Evolutionary conservation across 495 filamentous ascomycete species (phyloP).

Genomic region (Friedmanniomyces simplex): DNA sequence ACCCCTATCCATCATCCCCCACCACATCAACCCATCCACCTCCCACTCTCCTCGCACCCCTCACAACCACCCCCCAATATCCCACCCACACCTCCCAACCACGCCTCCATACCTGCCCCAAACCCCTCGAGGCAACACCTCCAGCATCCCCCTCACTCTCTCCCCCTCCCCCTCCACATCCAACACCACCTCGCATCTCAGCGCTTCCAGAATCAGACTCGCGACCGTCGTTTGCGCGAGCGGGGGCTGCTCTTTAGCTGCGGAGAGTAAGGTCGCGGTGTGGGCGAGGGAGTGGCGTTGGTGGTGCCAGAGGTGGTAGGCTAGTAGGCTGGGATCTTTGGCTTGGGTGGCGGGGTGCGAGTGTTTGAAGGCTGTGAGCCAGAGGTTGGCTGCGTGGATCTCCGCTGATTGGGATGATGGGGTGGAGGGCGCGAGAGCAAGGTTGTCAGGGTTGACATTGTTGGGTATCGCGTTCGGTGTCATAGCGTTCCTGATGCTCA

Average conservation of each 20-base stretch:
- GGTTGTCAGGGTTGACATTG: no score
- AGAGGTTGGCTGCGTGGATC: conserved; percentile 12
- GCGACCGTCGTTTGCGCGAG: conserved; percentile 40
- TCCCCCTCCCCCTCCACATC: conserved; percentile 11
- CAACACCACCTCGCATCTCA: conserved; percentile 22
- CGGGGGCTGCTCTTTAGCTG: no score
- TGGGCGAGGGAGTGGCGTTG: conserved; percentile 32
- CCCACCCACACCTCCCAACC: not conserved
- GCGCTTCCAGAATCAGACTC: conserved; percentile 38
- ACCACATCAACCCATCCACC: no score
- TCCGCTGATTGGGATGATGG: conserved; percentile 1
- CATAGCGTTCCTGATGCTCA: no score
- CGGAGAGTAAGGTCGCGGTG: conserved; percentile 42
- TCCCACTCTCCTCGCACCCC: not conserved
- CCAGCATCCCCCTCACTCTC: conserved; percentile 16
- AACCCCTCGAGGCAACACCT: conserved; percentile 16
- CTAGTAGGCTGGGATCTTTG: conserved; percentile 37
- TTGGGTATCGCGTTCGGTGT: no score
- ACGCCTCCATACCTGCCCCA: conserved; percentile 15
- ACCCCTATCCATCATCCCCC: no score
- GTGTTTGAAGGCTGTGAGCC: conserved; percentile 12
- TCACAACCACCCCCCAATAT: not conserved
- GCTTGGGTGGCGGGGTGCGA: conserved; percentile 18
- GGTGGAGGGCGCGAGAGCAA: not conserved
- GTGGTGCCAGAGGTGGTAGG: conserved; percentile 52